A percentile compares a stretch with the other conserved stretches of the same genome.
phyloP scores from a whole-genome alignment of 2,329 filamentous ascomycete species.

The Arthrinium phaeospermum region DNA sequence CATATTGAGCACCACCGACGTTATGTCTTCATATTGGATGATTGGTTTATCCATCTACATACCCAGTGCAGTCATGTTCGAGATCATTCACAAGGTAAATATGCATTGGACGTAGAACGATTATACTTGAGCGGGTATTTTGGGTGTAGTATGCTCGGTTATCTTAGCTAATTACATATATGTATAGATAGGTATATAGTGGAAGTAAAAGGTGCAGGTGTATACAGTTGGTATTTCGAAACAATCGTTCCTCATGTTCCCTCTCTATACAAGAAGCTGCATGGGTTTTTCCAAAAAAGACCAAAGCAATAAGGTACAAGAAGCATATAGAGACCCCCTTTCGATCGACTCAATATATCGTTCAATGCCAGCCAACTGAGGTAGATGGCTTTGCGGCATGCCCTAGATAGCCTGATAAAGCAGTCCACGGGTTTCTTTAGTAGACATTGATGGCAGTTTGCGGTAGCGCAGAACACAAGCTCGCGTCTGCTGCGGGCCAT shows the following conservation, averaged over 20 bases:
- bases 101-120: not conserved
- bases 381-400: not conserved
- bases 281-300: not conserved
- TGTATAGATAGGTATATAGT: not conserved
- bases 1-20: not conserved
- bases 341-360: not conserved
- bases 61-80: not conserved
- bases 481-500: not conserved
- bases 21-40: not conserved
- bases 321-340: not conserved
- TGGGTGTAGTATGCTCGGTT: not conserved
- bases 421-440: not conserved
- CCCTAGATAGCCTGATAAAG: not conserved
- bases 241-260: not conserved
- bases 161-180: not conserved
- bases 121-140: not conserved
- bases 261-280: not conserved
- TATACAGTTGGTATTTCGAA: not conserved
- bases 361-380: not conserved
- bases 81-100: not conserved
- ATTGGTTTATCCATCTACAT: not conserved
- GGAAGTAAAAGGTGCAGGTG: too few relatives aligned
- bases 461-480: not conserved
- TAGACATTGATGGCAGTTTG: not conserved
- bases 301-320: not conserved